Evolutionary conservation across 345 rosid species (phyloP).

Genomic region (Heritiera fomes): DNA sequence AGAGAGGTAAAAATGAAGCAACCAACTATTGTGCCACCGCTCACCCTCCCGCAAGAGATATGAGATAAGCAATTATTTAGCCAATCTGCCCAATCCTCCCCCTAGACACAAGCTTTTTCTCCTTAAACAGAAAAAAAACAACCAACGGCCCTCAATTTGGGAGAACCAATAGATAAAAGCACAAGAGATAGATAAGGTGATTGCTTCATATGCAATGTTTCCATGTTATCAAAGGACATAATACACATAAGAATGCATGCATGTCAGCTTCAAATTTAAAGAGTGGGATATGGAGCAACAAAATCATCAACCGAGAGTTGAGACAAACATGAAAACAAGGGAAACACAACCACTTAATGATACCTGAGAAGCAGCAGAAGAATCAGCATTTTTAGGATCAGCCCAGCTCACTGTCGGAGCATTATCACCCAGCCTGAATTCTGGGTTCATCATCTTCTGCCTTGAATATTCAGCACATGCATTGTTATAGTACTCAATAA

Average conservation of each 20-base stretch:
- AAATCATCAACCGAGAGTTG: background rate
- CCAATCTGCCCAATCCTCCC: background rate
- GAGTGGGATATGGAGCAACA: background rate
- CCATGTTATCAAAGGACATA: background rate
- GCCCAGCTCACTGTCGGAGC: conserved; percentile 77
- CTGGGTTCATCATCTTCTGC: conserved; percentile 64
- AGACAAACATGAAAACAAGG: conserved; percentile 7
- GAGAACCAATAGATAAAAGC: background rate
- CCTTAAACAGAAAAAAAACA: background rate
- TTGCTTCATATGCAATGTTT: background rate
- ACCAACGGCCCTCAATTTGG: background rate
- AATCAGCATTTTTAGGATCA: conserved; percentile 59
- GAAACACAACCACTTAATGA: conserved; percentile 6
- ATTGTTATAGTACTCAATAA: conserved; percentile 66
- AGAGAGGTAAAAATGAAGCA: background rate
- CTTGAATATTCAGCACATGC: conserved; percentile 72
- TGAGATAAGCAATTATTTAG: background rate
- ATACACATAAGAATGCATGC: background rate
- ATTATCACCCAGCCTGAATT: conserved; percentile 63
- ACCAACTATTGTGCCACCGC: background rate
- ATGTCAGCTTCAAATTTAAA: background rate
- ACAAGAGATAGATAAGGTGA: background rate
- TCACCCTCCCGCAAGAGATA: background rate
- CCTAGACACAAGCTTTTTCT: background rate
- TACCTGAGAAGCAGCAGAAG: conserved; percentile 66